These are phyloP conservation scores for Calonectria fujianensis DNA, from an alignment of 2,329 filamentous ascomycete species.

Conservation along the genomic window DNA sequence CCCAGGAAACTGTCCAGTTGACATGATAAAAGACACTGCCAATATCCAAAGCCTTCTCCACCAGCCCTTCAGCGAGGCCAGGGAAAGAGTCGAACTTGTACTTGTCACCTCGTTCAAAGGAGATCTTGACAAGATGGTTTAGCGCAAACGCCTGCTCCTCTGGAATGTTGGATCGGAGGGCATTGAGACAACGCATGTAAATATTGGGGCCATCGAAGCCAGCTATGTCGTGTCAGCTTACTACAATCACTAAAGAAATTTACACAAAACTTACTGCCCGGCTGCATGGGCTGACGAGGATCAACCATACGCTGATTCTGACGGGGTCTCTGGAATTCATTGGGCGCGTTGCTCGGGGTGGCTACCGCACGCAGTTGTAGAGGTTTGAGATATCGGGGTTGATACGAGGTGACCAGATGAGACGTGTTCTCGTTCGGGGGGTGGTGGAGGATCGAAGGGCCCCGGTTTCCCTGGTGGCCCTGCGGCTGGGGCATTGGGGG, in stretches of 20 bases:
- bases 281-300: conserved; percentile 69
- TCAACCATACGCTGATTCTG: conserved; percentile 64
- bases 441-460: conserved; percentile 69
- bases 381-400: conserved; percentile 78
- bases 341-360: conserved; percentile 84
- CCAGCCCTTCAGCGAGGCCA: conserved; percentile 89
- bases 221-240: conserved; percentile 57
- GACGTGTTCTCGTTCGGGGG: conserved; percentile 76
- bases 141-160: conserved; percentile 94
- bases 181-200: conserved; percentile 90
- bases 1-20: conserved; percentile 86
- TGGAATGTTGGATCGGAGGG: conserved; percentile 85
- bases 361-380: conserved; percentile 83
- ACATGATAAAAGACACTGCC: conserved; percentile 88
- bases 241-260: background rate
- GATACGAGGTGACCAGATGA: conserved; percentile 79
- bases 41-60: conserved; percentile 88
- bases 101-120: conserved; percentile 94
- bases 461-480: conserved; percentile 60
- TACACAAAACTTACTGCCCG: conserved; percentile 74
- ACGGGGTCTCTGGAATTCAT: conserved; percentile 73
- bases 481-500: conserved; percentile 56
- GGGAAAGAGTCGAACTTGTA: conserved; percentile 96
- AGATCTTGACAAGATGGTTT: conserved; percentile 96
- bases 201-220: conserved; percentile 89